Conservation (phyloP, 306 rosid species). For the Cicer pinnatifidum region DNA sequence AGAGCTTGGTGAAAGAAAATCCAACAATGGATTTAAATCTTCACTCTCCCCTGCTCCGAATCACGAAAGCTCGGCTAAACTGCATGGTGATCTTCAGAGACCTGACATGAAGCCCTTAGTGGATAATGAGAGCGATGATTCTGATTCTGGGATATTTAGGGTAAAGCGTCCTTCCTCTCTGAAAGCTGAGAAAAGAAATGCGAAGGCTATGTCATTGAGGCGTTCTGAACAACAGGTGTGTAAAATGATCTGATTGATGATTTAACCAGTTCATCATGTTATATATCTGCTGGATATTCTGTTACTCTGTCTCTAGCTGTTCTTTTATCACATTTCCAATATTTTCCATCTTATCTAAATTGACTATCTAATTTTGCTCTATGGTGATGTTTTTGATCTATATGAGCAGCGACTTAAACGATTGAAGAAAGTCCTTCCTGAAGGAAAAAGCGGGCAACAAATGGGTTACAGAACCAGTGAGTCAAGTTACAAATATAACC, state of each 20-base stretch:
- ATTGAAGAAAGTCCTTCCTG: slow-evolving; percentile 70
- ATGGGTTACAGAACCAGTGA: slow-evolving; percentile 57
- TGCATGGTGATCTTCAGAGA: slow-evolving; percentile 46
- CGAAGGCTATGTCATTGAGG: slow-evolving; percentile 43
- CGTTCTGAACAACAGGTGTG: slow-evolving; percentile 77
- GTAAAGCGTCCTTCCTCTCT: slow-evolving; percentile 89
- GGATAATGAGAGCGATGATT: slow-evolving; percentile 71
- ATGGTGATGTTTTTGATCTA: slow-evolving; percentile 24
- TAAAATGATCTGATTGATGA: not conserved
- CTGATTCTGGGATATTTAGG: slow-evolving; percentile 84
- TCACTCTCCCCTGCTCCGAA: slow-evolving; percentile 51
- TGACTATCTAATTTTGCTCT: slow-evolving; percentile 6
- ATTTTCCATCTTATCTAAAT: slow-evolving; percentile 2
- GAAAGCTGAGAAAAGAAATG: slow-evolving; percentile 68
- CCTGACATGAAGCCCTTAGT: slow-evolving; percentile 48
- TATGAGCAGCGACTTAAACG: slow-evolving; percentile 72
- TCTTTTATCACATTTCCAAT: not conserved
- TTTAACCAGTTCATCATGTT: slow-evolving; percentile 17
- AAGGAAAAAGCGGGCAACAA: slow-evolving; percentile 54
- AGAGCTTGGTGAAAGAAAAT: slow-evolving; percentile 49
- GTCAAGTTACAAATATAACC: slow-evolving; percentile 54
- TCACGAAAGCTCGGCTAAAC: slow-evolving; percentile 51
- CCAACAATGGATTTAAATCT: slow-evolving; percentile 53
- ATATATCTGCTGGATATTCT: slow-evolving; percentile 16
- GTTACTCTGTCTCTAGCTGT: not conserved